Evolutionary conservation across 371 early-diverging fungal species (phyloP).

Genomic region (Rhizopus delemar): DNA sequence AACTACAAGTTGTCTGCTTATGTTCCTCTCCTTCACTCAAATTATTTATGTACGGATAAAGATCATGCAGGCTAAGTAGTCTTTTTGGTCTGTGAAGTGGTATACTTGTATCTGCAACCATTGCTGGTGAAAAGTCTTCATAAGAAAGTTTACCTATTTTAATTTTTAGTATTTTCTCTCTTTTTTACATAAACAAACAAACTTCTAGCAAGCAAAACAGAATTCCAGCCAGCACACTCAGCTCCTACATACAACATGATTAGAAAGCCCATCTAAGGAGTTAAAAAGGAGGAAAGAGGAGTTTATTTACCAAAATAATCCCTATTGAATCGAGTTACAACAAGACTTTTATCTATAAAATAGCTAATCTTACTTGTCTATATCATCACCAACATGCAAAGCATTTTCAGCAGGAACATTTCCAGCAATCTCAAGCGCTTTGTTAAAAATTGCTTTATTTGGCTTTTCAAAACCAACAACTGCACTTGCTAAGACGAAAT

Average conservation of each 20-base stretch:
- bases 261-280: not conserved
- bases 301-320: slow-evolving; percentile 20
- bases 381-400: slow-evolving; percentile 30
- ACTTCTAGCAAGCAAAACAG: slow-evolving; percentile 40
- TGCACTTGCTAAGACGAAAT: slow-evolving; percentile 43
- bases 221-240: slow-evolving; percentile 41
- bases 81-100: slow-evolving; percentile 15
- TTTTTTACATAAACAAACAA: not conserved
- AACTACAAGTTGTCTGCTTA: not conserved
- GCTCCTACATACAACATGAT: slow-evolving; percentile 26
- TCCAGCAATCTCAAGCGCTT: slow-evolving; percentile 30
- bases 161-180: not conserved
- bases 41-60: slow-evolving; percentile 22
- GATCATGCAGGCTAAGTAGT: slow-evolving; percentile 18
- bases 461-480: slow-evolving; percentile 44
- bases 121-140: slow-evolving; percentile 33
- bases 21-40: slow-evolving; percentile 1
- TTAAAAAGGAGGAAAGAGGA: too few relatives aligned
- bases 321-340: slow-evolving; percentile 1
- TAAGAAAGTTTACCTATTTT: slow-evolving; percentile 23
- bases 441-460: slow-evolving; percentile 35
- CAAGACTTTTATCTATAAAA: not conserved
- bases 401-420: slow-evolving; percentile 20
- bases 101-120: slow-evolving; percentile 23
- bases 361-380: slow-evolving; percentile 19